Base-by-base conservation (phyloP, 257 asterid species). In the Salvia splendens region DNA sequence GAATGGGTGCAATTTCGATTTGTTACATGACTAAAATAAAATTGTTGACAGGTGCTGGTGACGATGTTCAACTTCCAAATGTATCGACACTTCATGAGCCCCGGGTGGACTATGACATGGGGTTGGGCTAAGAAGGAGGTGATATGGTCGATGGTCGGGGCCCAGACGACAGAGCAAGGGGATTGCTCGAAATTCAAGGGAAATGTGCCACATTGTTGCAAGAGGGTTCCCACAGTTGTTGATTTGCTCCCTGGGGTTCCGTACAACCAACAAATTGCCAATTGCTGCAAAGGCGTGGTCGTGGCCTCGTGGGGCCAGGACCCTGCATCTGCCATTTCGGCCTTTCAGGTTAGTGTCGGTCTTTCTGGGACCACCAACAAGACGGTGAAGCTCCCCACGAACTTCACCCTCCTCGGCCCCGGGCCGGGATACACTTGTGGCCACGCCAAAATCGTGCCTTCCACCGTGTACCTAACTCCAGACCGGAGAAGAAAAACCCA, bases 61-160 rank as follows among this genome's bases (percentile, higher is more conserved):
- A 10, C 38, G 20, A 55, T 55, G 61, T 30, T 30, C 61, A 55
- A 55, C 9, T 55, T 55, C 12, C 61, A 55, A 32, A 55, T 55
- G 61, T 55, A 30, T 32, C 41, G 61, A 30, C 61, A 55, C 61
- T 30, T 55, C 47, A 57, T 57, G 64, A 57, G 64, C 51, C 65
- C 65, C 5, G 65, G 65, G 35, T 60, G 65, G 65, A 60, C 65
- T 2, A 10, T 59, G n/a, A 42, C 15, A 8, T 60, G 65, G 65
- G 48, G 50, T n/a, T 60, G 65, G 65, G 65, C 65, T 1, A 60
- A 60, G 65, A 60, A 60, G 33, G 65, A 60, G n/a, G 65, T 60
- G 36, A 60, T 60, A 40, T 60, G 65, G 65, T 40, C 65, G 1
- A 41, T 60, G 65, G 65, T 60, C 4, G 65, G 65, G 5, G 65